Percentiles rank a stretch among this genome's conserved stretches.
Evolutionary conservation across 176 grass and related monocot species (phyloP).

Genomic region (Rhynchospora breviuscula): DNA sequence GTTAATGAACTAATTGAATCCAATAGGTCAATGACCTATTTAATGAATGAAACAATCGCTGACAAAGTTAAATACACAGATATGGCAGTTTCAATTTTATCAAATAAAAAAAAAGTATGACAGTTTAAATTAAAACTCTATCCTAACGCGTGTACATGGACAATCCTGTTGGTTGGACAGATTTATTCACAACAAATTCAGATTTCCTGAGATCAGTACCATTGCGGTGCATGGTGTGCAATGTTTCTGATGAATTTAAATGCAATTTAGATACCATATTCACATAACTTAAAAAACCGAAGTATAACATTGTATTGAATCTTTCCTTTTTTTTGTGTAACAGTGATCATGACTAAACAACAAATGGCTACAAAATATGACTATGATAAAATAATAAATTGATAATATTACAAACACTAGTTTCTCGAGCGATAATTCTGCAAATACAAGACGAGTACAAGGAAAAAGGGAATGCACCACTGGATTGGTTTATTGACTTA

Average conservation of each 20-base stretch:
- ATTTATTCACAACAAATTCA: not conserved
- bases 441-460: no score
- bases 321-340: not conserved
- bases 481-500: not conserved
- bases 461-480: not conserved
- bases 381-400: not conserved
- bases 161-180: not conserved
- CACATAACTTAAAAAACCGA: not conserved
- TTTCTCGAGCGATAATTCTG: no score
- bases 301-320: not conserved
- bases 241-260: not conserved
- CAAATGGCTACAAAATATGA: not conserved
- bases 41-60: no score
- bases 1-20: no score
- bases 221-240: not conserved
- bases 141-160: no score
- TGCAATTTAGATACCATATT: not conserved
- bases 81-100: no score
- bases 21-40: no score
- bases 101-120: no score
- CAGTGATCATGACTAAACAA: not conserved
- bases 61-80: no score
- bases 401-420: not conserved
- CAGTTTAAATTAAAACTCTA: no score
- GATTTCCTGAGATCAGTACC: not conserved